phyloP scores from a whole-genome alignment of 768 basidiomycete species.

The Erythrobasidium yunnanense region DNA sequence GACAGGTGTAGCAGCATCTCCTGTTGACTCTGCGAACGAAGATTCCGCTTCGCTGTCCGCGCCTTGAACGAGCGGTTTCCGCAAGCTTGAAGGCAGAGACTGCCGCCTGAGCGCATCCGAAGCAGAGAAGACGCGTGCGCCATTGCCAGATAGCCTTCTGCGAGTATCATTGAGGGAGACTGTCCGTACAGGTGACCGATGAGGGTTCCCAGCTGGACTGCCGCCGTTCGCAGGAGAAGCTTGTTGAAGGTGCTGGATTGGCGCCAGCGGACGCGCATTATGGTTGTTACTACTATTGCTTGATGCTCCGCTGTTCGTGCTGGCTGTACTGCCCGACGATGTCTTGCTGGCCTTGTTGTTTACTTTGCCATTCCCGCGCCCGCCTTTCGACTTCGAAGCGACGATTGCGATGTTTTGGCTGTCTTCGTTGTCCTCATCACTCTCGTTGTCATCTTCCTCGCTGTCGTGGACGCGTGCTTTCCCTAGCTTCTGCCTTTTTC shows the following conservation, averaged over 20 bases:
- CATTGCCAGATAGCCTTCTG: neutral
- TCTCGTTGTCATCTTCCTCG: conserved; percentile 6
- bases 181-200: conserved; percentile 16
- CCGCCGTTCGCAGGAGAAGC: too few relatives aligned
- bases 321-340: neutral
- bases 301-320: neutral
- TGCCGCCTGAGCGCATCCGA: conserved; percentile 11
- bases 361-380: conserved; percentile 5
- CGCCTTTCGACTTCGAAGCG: neutral
- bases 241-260: too few relatives aligned
- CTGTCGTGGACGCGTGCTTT: neutral
- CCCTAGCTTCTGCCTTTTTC: neutral
- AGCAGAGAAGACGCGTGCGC: neutral
- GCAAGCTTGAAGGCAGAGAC: conserved; percentile 17
- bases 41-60: neutral
- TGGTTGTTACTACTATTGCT: neutral
- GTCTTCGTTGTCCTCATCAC: conserved; percentile 3
- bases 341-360: conserved; percentile 5
- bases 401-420: neutral
- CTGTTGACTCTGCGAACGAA: neutral
- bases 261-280: neutral
- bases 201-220: too few relatives aligned
- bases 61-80: neutral
- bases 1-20: conserved; percentile 7
- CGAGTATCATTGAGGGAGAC: conserved; percentile 19